Base-by-base conservation (phyloP, 2,329 filamentous ascomycete genomes). In the Colletotrichum sp. region DNA sequence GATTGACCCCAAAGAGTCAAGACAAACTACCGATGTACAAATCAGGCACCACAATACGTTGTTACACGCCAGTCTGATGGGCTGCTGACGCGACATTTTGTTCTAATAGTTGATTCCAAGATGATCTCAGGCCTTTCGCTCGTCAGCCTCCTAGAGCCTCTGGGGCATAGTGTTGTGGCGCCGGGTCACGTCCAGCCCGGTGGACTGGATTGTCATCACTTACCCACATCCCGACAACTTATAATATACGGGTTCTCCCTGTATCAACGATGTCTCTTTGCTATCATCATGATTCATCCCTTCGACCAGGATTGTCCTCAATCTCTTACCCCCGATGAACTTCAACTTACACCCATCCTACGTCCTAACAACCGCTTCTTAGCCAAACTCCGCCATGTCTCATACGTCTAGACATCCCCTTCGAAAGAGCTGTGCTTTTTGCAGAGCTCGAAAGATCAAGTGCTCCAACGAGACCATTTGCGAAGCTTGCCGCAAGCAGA, bases 381-480 rank as follows among this genome's bases (percentile, higher is more conserved):
- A 34, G 59, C n/a, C 59, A 15, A 24, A 34, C n/a, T 32, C 28
- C n/a, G 10, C 30, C 28, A 61, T 34, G 59, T 34, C 30, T 34
- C 30, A 32, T 7, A 0, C 15, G 15, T 79, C 81, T 16, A 83
- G 83, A 71, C 82, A 84, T 48, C 82, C 83, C 2, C 72, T 84
- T 24, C 81, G 83, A 64, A 80, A 82, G 30, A 84, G 83, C 2
- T 85, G 83, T 77, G 80, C 82, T 69, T 85, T 84, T 68, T 85
- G 83, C 77, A 81, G 83, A n/a, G 82, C 83, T 30, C 80, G 83
- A 18, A 85, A 85, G 78, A 84, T 85, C 79, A 85, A 84, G 69
- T 85, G 83, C 75, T 84, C 82, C 69, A 84, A 84, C 77, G 83
- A 83, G 61, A 81, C 81, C 32, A 85, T 84, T 48, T 85, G 83